Evolutionary conservation across 768 basidiomycete species (phyloP), one percentile per base, ranked within the genome.

Genomic region (Tylopilus balloui): DNA sequence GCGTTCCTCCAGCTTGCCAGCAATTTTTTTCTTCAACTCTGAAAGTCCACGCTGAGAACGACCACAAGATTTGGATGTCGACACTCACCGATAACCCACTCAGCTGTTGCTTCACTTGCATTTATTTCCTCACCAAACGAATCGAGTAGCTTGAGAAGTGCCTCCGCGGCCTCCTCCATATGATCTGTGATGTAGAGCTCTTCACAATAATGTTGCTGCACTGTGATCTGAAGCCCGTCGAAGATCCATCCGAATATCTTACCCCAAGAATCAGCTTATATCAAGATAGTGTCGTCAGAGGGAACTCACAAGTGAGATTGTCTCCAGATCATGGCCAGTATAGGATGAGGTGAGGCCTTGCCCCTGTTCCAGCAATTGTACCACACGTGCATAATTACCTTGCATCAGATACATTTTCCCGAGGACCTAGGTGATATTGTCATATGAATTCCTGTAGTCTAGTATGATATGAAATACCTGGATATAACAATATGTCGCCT

Each of bases 191-290:
- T 24, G 34, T 10, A 9, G 17, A 45, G 31, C 13, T 15, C 15
- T 21, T 50, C 37, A 11, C 49, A 50, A n/a, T 27, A 14, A 23
- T 2, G 1, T 4, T 12, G 39, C 6, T 40, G n/a, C 5, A 5
- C 42, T 2, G 15, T 48, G 9, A 52, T 21, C 0, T 1, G 27
- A 37, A 52, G 41, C 9, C n/a, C 34, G 1, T 53, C 47, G 8
- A 55, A 55, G 7, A 1, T 23, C 51, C 54, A 50, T 29, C 35
- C 44, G 7, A 47, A 56, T 47, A 56, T 42, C 52, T 52, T 23
- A 2, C 27, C 19, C 3, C 7, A 12, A 15, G n/a, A n/a, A n/a
- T 45, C 4, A 43, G n/a, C 2, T n/a, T n/a, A 41, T 11, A 6
- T 12, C 3, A 31, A 10, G 9, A n/a, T 9, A 1, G 2, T 6